Base-by-base conservation (phyloP, 2,329 filamentous ascomycete species). In the Sordariomycetes sp. region DNA sequence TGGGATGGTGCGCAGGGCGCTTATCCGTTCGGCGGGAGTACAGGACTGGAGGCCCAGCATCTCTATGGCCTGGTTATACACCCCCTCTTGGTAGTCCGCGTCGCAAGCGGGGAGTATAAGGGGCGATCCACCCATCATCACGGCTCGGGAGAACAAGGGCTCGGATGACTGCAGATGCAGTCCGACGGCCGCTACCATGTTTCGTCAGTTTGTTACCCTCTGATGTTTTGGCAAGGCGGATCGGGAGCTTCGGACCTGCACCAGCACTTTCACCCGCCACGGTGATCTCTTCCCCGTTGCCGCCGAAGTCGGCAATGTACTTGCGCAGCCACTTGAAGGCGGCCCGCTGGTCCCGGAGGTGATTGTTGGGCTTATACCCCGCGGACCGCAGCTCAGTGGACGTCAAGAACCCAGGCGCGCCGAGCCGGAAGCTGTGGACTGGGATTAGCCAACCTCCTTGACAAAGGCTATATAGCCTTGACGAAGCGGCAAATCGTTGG, bases 181-280 rank as follows among this genome's bases (percentile, higher is more conserved):
- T 15, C 39, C 39, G 7, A 45, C 13, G 17, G n/a, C 39, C 39
- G n/a, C 39, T 45, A 17, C 7, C 1, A 32, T 32, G 6, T 7
- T 3, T 45, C 8, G 15, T 17, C 13, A n/a, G 39, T 45, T n/a
- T n/a, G 39, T n/a, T 45, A n/a, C 15, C 10, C 2, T 8, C 28
- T 8, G 28, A 8, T 32, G 2, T 45, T n/a, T n/a, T n/a, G n/a
- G n/a, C n/a, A n/a, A n/a, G n/a, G 39, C 2, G 17, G n/a, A n/a
- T n/a, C 6, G 13, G 39, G 7, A 8, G 17, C 3, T 13, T 10
- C 69, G 62, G 65, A 71, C 74, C 66, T 24, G 67, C 75, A 34
- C 77, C 77, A 5, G 74, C 74, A 53, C 72, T 76, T 61, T 78
- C 71, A n/a, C 76, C 76, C n/a, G 71, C 65, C 7, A 70, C 61